These are phyloP conservation scores for Cyberlindnera subsufficiens DNA, from an alignment of 805 yeast genomes.

Conservation along the genomic window DNA sequence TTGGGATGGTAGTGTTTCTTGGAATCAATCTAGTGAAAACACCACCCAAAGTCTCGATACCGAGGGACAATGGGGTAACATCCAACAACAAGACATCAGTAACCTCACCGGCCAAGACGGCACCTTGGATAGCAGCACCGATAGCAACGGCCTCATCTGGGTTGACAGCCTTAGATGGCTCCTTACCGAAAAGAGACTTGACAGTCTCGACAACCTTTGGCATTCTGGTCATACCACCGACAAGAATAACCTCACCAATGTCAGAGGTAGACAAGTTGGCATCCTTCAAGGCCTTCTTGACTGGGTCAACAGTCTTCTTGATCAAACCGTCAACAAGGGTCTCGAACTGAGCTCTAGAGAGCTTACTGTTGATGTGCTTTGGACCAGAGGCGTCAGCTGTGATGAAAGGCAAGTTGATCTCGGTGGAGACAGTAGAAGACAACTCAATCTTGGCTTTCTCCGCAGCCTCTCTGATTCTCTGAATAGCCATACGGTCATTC, in stretches of 20 bases:
- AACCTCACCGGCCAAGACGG: conserved; percentile 77
- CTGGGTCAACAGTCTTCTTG: conserved; percentile 66
- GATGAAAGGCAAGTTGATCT: conserved; percentile 68
- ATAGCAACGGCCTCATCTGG: conserved; percentile 89
- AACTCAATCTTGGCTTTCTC: conserved; percentile 75
- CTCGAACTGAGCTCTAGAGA: conserved; percentile 69
- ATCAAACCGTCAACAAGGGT: conserved; percentile 60
- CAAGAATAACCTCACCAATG: conserved; percentile 70
- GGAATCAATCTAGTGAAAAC: conserved; percentile 73
- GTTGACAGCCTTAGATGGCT: conserved; percentile 70
- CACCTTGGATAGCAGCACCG: conserved; percentile 90
- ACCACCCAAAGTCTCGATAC: conserved; percentile 80
- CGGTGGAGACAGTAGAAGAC: conserved; percentile 57
- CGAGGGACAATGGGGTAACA: conserved; percentile 75
- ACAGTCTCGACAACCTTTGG: conserved; percentile 71
- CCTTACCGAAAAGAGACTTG: conserved; percentile 50
- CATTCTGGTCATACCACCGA: conserved; percentile 91
- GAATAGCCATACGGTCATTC: conserved; percentile 45
- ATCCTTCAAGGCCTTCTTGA: conserved; percentile 70
- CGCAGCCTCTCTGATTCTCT: conserved; percentile 65
- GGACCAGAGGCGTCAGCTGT: conserved; percentile 40
- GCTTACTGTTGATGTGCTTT: conserved; percentile 52
- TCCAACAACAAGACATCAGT: conserved; percentile 74
- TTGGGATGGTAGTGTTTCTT: conserved; percentile 71
- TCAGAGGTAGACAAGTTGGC: conserved; percentile 62